phyloP scores from a whole-genome alignment of 1,284 basidiomycete species.

The Cryptococcus sp. region DNA sequence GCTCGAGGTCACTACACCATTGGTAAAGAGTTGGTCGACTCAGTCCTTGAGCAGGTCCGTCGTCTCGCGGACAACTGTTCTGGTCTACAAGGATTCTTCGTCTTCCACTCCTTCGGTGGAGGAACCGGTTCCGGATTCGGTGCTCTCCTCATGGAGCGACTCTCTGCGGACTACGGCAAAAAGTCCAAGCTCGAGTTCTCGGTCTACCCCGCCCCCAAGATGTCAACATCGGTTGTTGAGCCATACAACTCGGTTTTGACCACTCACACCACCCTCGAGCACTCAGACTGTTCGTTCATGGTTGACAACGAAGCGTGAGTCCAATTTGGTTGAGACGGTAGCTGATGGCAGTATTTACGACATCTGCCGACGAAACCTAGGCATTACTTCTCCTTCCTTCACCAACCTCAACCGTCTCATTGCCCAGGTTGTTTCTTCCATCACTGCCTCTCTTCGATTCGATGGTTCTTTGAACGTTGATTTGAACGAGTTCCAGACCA shows the following conservation, averaged over 20 bases:
- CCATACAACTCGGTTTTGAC: constrained; percentile 99
- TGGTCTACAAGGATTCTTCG: constrained; percentile 98
- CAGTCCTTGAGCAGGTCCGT: constrained; percentile 93
- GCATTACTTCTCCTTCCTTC: constrained; percentile 82
- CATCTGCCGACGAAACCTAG: constrained; percentile 95
- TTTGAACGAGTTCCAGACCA: constrained; percentile 98
- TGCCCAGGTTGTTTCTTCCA: constrained; percentile 95
- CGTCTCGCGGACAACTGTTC: constrained; percentile 96
- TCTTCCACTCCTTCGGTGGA: constrained; percentile 99
- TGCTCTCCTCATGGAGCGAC: constrained; percentile 89
- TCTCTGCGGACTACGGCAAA: constrained; percentile 97
- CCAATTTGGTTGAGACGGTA: constrained; percentile 17
- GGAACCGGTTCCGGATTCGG: constrained; percentile 99
- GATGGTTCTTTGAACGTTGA: constrained; percentile 98
- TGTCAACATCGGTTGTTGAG: constrained; percentile 96
- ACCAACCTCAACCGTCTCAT: constrained; percentile 95
- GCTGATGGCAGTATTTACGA: constrained; percentile 70
- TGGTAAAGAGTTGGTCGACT: constrained; percentile 86
- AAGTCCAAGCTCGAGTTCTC: constrained; percentile 99
- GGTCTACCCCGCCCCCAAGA: constrained; percentile 91
- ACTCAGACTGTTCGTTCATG: constrained; percentile 99
- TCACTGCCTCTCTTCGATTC: constrained; percentile 96
- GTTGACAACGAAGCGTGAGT: constrained; percentile 84
- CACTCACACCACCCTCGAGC: constrained; percentile 98
- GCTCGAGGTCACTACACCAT: constrained; percentile 98